These are phyloP conservation scores for Wickerhamomyces strasburgensis DNA, from an alignment of 805 yeast genomes.

Conservation along the genomic window DNA sequence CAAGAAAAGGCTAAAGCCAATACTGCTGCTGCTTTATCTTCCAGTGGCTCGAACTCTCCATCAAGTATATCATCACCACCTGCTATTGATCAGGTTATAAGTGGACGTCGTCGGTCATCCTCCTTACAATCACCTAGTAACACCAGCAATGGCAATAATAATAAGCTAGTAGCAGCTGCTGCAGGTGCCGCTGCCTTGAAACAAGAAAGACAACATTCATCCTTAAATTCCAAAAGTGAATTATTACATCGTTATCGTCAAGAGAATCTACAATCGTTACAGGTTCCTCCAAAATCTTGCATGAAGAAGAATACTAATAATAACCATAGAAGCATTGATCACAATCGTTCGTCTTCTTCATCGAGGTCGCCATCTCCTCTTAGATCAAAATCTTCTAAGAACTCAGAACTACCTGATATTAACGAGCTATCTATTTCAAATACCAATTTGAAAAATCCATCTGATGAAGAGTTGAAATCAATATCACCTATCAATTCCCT, in stretches of 20 bases:
- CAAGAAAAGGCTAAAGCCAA: constrained; percentile 19
- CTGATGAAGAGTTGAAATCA: not conserved
- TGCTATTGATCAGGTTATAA: constrained; percentile 4
- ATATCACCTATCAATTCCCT: too few species aligned
- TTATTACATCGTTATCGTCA: not conserved
- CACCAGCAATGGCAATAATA: constrained; percentile 1
- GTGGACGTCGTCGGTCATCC: constrained; percentile 13
- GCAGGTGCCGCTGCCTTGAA: constrained; percentile 21
- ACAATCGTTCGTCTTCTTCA: not conserved
- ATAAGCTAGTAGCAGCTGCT: constrained; percentile 17
- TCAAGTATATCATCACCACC: constrained; percentile 11
- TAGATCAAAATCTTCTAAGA: constrained; percentile 1
- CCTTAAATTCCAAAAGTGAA: constrained; percentile 15
- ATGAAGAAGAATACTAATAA: too few species aligned
- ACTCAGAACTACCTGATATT: constrained; percentile 12
- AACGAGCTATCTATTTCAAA: constrained; percentile 7
- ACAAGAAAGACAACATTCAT: constrained; percentile 17
- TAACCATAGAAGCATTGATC: not conserved
- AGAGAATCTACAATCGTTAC: not conserved
- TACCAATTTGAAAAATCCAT: not conserved
- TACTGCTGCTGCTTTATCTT: constrained; percentile 2
- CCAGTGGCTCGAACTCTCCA: not conserved
- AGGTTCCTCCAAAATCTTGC: too few species aligned
- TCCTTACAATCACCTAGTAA: constrained; percentile 12
- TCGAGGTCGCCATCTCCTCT: constrained; percentile 19